phyloP scores from a whole-genome alignment of 768 basidiomycete genomes.

The Rubroboletus satanas region DNA sequence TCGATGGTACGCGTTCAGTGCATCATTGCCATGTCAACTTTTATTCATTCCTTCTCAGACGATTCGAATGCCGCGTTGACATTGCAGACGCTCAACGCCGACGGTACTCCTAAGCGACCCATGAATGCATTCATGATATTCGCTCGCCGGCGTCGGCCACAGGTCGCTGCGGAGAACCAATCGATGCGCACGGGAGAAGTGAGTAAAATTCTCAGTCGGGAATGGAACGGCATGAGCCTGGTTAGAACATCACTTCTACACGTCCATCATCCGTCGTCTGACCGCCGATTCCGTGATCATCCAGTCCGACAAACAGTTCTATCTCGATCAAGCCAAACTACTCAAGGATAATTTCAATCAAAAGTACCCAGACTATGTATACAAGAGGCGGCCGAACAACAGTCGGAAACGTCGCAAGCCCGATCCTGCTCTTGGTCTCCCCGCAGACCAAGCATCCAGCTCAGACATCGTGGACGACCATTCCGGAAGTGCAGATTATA shows the following conservation, averaged over 20 bases:
- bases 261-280: conserved; percentile 9
- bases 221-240: conserved; percentile 79
- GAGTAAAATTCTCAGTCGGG: conserved; percentile 80
- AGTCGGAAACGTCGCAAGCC: conserved; percentile 60
- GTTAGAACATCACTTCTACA: conserved; percentile 39
- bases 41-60: conserved; percentile 26
- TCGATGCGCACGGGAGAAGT: conserved; percentile 89
- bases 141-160: conserved; percentile 74
- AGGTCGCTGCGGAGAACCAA: conserved; percentile 84
- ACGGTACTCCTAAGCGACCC: conserved; percentile 84
- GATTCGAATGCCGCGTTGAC: conserved; percentile 52
- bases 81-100: conserved; percentile 76
- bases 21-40: conserved; percentile 9
- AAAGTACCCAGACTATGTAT: conserved; percentile 88
- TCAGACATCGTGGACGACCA: conserved; percentile 35
- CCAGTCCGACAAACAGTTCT: conserved; percentile 81
- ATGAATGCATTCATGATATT: conserved; percentile 98
- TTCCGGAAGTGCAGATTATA: conserved; percentile 27
- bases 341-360: conserved; percentile 83
- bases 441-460: conserved; percentile 29
- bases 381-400: conserved; percentile 84
- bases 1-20: conserved; percentile 40
- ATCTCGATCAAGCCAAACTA: conserved; percentile 80
- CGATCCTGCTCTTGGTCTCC: conserved; percentile 30
- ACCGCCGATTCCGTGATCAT: conserved; percentile 6